Base-by-base conservation (phyloP, 177 flowering plant species). In the Vitis hybrid region DNA sequence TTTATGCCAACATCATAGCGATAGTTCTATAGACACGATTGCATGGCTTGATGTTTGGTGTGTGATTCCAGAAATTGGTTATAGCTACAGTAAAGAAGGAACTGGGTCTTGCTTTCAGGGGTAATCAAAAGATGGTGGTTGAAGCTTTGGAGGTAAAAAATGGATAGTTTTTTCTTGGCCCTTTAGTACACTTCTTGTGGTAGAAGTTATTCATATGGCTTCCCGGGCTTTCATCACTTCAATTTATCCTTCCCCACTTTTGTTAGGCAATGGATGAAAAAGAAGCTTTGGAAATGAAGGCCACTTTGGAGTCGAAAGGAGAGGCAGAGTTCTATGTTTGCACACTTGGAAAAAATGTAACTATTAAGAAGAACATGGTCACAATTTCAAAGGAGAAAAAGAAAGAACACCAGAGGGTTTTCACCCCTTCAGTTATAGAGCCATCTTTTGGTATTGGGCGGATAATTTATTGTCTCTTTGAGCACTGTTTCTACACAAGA, bases 391-490 rank as follows among this genome's bases (percentile, higher is more conserved):
- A 87, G 79, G 92, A 86, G 81, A 91, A 75, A 65, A 95, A 86
- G 85, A 93, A 87, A 72, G 97, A 91, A 76, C 94, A 93, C 70
- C 97, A 93, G 74, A 84, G 98, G 76, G 89, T 83, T 61, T 95
- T 91, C 69, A 93, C 98, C 0, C 99, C 99, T 45, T 93, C 99
- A 11, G 98, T 95, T 14, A 89, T 95, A 65, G 98, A 95, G 67
- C 98, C 99, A 60, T 95, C 95, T n/a, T 95, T 95, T 83, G 99
- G 99, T 12, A 90, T 95, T 73, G 98, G 98, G 6, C 75, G 99
- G 62, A 93, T 95, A 56, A 91, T 95, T 17, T 95, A 91, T 72
- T 90, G 99, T 62, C 88, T 95, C 8, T 93, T 74, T 80, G 98
- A 95, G 84, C 99, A 95, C 72, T 88, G 86, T 23, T 95, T 91